phyloP scores from a whole-genome alignment of 495 filamentous ascomycete genomes.

The Daldinia loculata region DNA sequence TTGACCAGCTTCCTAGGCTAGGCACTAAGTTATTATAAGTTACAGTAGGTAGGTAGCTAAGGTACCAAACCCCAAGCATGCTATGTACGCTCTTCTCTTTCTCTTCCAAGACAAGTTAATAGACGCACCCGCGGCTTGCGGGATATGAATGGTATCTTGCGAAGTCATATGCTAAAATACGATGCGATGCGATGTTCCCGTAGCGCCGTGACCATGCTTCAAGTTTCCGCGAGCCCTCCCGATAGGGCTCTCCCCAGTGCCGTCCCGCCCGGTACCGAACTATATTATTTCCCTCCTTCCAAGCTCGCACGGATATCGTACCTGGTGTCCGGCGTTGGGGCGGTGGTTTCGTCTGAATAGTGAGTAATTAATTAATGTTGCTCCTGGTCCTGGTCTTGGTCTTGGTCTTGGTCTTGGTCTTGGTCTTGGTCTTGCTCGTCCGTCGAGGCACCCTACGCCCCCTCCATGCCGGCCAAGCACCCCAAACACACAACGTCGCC shows the following conservation, averaged over 20 bases:
- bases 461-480: constrained; percentile 54
- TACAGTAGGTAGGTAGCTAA: neutral
- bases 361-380: neutral
- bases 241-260: neutral
- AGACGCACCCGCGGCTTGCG: constrained; percentile 6
- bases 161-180: constrained; percentile 16
- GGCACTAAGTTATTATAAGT: too few species aligned
- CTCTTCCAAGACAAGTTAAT: constrained; percentile 2
- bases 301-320: neutral
- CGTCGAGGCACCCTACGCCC: constrained; percentile 33
- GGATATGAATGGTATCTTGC: constrained; percentile 27
- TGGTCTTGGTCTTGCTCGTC: neutral
- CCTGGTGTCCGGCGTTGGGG: neutral
- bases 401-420: neutral
- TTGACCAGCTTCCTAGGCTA: neutral
- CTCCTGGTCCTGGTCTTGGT: neutral
- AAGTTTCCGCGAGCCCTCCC: neutral
- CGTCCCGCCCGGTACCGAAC: neutral
- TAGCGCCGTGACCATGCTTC: constrained; percentile 23
- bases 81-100: neutral
- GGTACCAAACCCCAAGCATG: neutral
- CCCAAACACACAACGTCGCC: constrained; percentile 59
- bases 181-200: constrained; percentile 2
- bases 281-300: neutral
- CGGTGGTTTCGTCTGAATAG: neutral